A percentile compares a stretch with the other conserved stretches of the same genome.
These are phyloP conservation scores for Claviceps paspali DNA, from an alignment of 2,329 filamentous ascomycete species.

Conservation along the genomic window DNA sequence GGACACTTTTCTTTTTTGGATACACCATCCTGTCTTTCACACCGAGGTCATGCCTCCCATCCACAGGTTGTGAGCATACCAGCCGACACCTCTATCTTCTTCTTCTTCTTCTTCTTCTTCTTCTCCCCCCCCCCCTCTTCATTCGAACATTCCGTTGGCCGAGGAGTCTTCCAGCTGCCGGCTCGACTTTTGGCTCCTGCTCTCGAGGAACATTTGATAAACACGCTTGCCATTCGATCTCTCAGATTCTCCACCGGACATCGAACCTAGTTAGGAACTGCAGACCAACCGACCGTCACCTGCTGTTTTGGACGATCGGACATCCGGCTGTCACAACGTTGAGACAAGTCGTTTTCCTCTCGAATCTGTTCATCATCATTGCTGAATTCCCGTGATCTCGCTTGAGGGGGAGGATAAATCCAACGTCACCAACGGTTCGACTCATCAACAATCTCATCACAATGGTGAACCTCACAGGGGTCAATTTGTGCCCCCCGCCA, in stretches of 20 bases:
- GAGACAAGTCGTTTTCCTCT: not conserved
- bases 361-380: not conserved
- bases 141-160: not conserved
- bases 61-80: not conserved
- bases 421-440: not conserved
- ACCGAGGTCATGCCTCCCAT: slow-evolving; percentile 2
- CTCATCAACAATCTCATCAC: slow-evolving; percentile 2
- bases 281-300: not conserved
- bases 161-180: not conserved
- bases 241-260: not conserved
- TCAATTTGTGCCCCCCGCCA: slow-evolving; percentile 44
- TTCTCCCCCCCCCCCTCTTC: not conserved
- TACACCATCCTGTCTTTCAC: not conserved
- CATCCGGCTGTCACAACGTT: not conserved
- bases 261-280: not conserved
- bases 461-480: slow-evolving; percentile 24
- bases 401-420: not conserved
- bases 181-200: not conserved
- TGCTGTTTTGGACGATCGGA: not conserved
- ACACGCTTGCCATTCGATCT: not conserved
- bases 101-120: too few species aligned
- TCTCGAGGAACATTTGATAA: not conserved
- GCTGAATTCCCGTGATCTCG: not conserved
- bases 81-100: too few species aligned
- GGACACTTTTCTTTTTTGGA: not conserved